Evolutionary conservation across 2,329 filamentous ascomycete genomes (phyloP), one percentile per base, ranked within the genome.

Genomic region (Ceratocystis papillata): DNA sequence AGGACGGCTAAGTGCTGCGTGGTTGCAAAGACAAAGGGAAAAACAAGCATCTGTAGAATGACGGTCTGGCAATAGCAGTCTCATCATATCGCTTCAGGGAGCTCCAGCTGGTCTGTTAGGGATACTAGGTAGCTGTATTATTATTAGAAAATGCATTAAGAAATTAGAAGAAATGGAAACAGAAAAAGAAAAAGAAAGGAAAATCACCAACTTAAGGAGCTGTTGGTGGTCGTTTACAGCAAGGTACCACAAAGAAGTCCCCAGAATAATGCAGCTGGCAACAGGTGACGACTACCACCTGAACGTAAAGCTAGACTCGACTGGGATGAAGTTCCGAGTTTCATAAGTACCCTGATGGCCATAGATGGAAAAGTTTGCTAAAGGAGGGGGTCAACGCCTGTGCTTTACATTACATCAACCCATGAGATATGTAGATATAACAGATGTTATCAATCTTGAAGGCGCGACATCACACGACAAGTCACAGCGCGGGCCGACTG

Each of bases 351-450:
- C 55, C 55, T 59, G 55, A 59, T 59, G 55, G 55, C 28, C 55
- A 37, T 15, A 37, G 33, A 41, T 12, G 10, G 55, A 59, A 59
- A 59, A 37, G 55, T 59, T 59, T 59, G 55, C 55, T 25, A 10
- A n/a, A 28, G 22, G 46, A 50, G 20, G 22, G 48, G 48, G 46
- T 17, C 2, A 20, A 20, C 7, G 20, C 25, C 48, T 53, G 48
- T 25, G 22, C 48, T 53, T 53, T 25, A 48, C 25, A 28, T 12
- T 15, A 25, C 3, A 15, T 53, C 20, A 25, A 15, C 20, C 48
- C 5, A 8, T 17, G 20, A 20, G 6, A 25, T 50, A 4, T 50
- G 48, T 12, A 41, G 37, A 41, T 41, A 15, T 41, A 41, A 41
- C 3, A 15, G 37, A 41, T 4, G 48, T 12, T 8, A 50, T 25